A percentile compares a stretch with the other conserved stretches of the same genome.
Conservation (phyloP, 1,284 basidiomycete species). For the Ceratobasidium sp. region DNA sequence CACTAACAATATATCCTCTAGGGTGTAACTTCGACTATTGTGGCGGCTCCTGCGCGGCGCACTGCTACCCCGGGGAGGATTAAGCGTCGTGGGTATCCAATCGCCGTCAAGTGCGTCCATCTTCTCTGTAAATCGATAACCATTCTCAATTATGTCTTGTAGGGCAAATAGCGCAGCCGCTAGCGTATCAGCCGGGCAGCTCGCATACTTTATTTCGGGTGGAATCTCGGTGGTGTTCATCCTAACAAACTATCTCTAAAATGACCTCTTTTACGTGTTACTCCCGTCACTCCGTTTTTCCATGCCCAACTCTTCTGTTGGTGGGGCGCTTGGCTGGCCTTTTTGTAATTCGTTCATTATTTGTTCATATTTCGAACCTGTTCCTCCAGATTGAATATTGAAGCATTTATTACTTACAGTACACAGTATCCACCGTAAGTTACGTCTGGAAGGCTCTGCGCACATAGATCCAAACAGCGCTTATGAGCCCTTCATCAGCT, state of each 20-base stretch:
- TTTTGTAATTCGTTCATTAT: not conserved
- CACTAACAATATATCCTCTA: not conserved
- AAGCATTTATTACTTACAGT: not conserved
- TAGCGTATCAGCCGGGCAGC: no score
- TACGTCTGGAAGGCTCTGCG: no score
- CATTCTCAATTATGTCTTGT: not conserved
- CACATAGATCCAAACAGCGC: not conserved
- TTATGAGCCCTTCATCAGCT: not conserved
- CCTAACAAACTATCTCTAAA: not conserved
- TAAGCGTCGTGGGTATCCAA: not conserved
- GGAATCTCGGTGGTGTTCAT: not conserved
- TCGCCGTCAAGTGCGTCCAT: constrained; percentile 6
- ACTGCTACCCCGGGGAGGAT: not conserved
- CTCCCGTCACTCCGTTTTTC: not conserved
- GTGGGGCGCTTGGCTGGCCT: not conserved
- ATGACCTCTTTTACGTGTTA: not conserved
- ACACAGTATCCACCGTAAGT: not conserved
- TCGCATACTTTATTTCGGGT: not conserved
- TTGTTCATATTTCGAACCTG: not conserved
- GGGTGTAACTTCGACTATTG: constrained; percentile 22
- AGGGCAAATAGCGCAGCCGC: not conserved
- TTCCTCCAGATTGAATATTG: not conserved
- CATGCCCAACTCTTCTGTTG: not conserved
- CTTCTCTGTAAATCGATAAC: not conserved
- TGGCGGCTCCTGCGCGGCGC: constrained; percentile 27